These are phyloP conservation scores for Mrakia blollopis DNA, from an alignment of 768 basidiomycete species.

Conservation along the genomic window DNA sequence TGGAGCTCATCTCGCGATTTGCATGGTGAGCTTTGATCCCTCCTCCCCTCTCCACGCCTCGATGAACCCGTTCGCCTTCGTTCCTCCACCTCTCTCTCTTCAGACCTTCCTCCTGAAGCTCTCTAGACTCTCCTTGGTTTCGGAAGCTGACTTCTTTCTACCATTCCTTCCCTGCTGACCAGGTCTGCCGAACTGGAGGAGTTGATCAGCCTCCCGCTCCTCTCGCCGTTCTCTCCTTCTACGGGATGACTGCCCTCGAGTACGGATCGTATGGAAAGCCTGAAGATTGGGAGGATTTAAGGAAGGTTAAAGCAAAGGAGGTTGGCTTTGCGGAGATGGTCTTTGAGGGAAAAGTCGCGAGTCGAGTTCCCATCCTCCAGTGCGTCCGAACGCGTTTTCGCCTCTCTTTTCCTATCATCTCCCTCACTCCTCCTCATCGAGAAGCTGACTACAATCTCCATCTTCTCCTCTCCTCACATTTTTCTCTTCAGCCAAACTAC, in stretches of 20 bases:
- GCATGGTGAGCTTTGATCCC: neutral
- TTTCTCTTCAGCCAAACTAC: neutral
- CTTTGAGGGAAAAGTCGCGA: neutral
- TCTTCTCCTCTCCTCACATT: neutral
- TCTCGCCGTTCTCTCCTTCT: slow-evolving; percentile 20
- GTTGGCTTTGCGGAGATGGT: slow-evolving; percentile 18
- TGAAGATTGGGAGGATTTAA: neutral
- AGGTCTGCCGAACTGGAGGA: slow-evolving; percentile 2
- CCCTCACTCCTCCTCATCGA: neutral
- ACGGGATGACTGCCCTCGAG: slow-evolving; percentile 14
- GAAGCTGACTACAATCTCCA: too few relatives aligned
- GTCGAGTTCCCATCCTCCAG: slow-evolving; percentile 12
- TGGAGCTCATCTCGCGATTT: slow-evolving; percentile 19
- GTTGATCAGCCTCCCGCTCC: neutral
- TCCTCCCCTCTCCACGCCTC: too few relatives aligned
- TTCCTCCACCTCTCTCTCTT: neutral
- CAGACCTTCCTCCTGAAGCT: neutral
- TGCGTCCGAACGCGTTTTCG: neutral
- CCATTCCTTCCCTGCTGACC: neutral
- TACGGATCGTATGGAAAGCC: neutral
- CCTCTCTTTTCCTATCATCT: neutral
- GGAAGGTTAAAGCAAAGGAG: slow-evolving; percentile 7
- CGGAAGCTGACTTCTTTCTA: too few relatives aligned
- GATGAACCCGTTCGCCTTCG: neutral
- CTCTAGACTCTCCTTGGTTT: too few relatives aligned